These are phyloP conservation scores for Atalantia buxifolia DNA, from an alignment of 345 rosid species.

Conservation along the genomic window DNA sequence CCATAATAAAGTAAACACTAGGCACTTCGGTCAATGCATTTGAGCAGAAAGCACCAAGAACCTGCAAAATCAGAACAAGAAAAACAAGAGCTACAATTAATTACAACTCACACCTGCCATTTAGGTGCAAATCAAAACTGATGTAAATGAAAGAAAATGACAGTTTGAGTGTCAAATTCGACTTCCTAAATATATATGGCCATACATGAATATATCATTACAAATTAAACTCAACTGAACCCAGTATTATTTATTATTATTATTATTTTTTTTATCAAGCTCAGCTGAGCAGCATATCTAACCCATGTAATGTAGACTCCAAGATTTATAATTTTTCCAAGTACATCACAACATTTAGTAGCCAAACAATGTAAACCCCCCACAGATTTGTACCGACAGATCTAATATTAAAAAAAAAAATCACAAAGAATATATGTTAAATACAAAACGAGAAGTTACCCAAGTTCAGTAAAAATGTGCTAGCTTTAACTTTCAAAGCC, in stretches of 20 bases:
- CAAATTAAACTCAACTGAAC: neutral
- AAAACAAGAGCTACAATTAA: constrained; percentile 11
- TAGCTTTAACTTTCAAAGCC: constrained; percentile 1
- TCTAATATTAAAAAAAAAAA: constrained; percentile 8
- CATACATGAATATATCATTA: neutral
- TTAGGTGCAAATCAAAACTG: constrained; percentile 4
- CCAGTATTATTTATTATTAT: neutral
- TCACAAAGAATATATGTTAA: neutral
- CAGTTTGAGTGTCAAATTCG: neutral
- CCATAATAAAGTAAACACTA: neutral
- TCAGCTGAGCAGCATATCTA: neutral
- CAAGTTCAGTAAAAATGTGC: neutral
- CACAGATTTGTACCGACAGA: constrained; percentile 14
- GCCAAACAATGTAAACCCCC: constrained; percentile 11
- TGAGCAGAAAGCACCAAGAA: constrained; percentile 10
- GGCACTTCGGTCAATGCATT: constrained; percentile 13
- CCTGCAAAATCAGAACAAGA: constrained; percentile 35
- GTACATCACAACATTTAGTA: neutral
- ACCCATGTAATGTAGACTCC: neutral
- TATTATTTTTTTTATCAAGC: neutral
- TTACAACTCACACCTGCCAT: neutral
- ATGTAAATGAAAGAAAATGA: constrained; percentile 15
- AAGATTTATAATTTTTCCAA: neutral
- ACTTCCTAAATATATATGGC: neutral
- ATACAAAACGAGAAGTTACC: constrained; percentile 2